Evolutionary conservation across 2,329 filamentous ascomycete species (phyloP), one percentile per base, ranked within the genome.

Genomic region (Xylaria sp.): DNA sequence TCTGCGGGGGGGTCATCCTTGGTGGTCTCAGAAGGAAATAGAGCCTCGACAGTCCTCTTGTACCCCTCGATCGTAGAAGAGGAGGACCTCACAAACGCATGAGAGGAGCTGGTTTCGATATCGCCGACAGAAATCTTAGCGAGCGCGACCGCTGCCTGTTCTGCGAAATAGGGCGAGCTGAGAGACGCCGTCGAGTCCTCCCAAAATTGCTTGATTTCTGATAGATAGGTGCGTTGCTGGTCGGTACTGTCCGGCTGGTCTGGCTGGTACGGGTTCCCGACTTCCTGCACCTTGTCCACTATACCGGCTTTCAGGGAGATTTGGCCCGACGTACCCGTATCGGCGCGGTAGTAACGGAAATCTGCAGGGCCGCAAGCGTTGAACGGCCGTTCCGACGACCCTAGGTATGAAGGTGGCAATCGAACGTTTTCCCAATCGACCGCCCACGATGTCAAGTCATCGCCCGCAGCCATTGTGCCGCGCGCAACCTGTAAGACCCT

Each of bases 311-410:
- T 73, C 2, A 73, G 41, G 0, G 69, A 45, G 4, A 72, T 50
- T n/a, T 63, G 62, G 15, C 60, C 63, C 20, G 56, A 18, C 7
- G 6, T 43, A 25, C 48, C 43, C 12, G 34, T 56, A 5, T 67
- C 67, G 23, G 65, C 72, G 41, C 70, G 72, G 30, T 72, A 72
- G 56, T 67, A 73, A 0, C 72, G 69, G 12, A 59, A 58, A 28
- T 73, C 72, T 5, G 70, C 72, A 1, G 69, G 70, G 0, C 72
- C 72, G 36, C 72, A 73, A 39, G 72, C 72, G 25, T 70, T 62
- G 64, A 73, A 73, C 0, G 57, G 65, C 4, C 71, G 52, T 8
- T 70, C 53, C 9, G 56, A 43, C 0, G 53, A 18, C 0, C 52
- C 60, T 10, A 65, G 48, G 20, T 68, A 65, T 0, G 68, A 69